Percentiles rank a stretch among this genome's conserved stretches.
Conservation (phyloP, 768 basidiomycete species). For the Collybiopsis confluens region DNA sequence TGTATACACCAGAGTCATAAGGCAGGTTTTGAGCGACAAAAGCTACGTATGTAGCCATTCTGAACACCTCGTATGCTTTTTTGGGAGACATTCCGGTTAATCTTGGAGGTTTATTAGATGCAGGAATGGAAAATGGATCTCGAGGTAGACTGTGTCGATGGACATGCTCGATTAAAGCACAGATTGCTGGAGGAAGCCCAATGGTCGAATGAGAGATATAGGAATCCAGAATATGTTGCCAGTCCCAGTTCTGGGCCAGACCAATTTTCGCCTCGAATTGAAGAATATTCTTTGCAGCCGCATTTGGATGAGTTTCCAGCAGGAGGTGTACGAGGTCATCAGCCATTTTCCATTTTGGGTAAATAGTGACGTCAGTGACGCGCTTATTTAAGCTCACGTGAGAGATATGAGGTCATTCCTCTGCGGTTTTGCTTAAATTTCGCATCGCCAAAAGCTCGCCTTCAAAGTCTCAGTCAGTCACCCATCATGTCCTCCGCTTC, state of each 20-base stretch:
- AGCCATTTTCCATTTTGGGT: not conserved
- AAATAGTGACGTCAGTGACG: not conserved
- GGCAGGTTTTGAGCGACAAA: conserved; percentile 27
- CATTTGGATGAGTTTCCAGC: no score
- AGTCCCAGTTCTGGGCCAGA: no score
- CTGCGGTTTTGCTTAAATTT: no score
- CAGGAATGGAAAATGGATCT: conserved; percentile 1
- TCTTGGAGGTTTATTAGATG: not conserved
- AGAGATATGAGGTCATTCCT: not conserved
- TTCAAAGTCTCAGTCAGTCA: not conserved
- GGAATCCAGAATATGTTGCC: not conserved
- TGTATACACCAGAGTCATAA: conserved; percentile 28
- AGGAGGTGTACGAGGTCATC: no score
- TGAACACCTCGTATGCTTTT: conserved; percentile 66
- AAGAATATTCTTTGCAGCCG: no score
- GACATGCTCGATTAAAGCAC: not conserved
- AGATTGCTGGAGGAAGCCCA: not conserved
- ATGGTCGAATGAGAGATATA: not conserved
- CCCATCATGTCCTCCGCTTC: not conserved
- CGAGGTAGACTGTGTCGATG: conserved; percentile 10
- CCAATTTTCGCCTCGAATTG: no score
- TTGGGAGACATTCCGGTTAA: conserved; percentile 66
- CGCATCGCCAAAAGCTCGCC: no score
- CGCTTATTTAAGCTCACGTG: no score
- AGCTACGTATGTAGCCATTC: conserved; percentile 55